Evolutionary conservation across 441 rosid genomes (phyloP).

Genomic region (Pelargonium australe): DNA sequence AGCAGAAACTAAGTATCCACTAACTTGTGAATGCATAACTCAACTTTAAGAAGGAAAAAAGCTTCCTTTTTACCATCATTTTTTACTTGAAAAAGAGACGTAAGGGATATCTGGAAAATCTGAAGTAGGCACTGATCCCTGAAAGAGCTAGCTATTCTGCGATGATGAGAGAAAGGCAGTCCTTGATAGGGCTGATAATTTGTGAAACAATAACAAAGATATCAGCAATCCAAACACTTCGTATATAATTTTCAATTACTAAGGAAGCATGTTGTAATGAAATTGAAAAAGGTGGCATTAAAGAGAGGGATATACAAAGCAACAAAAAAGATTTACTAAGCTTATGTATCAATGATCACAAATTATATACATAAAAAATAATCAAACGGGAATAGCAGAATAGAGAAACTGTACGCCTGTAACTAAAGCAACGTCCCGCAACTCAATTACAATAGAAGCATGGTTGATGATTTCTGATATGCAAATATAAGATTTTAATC

Average conservation of each 20-base stretch:
- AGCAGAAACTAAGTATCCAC: not conserved
- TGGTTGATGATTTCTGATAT: conserved; percentile 1
- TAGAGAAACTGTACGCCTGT: not conserved
- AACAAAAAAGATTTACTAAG: not conserved
- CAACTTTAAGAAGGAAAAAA: not conserved
- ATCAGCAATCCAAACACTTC: conserved; percentile 17
- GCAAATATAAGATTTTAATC: not conserved
- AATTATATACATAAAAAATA: not conserved
- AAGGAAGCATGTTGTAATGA: not conserved
- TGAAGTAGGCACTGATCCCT: conserved; percentile 93
- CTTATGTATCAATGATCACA: not conserved
- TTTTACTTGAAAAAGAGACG: conserved; percentile 81
- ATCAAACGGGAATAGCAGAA: not conserved
- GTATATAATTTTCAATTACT: not conserved
- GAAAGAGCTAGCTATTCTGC: conserved; percentile 85
- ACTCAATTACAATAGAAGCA: conserved; percentile 3
- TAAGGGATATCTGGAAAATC: conserved; percentile 86
- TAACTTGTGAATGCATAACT: conserved; percentile 1
- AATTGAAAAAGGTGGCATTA: not conserved
- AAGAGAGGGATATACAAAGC: not conserved
- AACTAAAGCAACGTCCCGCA: not conserved
- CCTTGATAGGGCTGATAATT: conserved; percentile 65
- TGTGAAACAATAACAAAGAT: conserved; percentile 21
- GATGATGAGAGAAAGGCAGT: conserved; percentile 80
- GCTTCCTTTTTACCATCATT: conserved; percentile 60